Base-by-base conservation (phyloP, 768 basidiomycete genomes). In the Neoboletus brunneissimus region DNA sequence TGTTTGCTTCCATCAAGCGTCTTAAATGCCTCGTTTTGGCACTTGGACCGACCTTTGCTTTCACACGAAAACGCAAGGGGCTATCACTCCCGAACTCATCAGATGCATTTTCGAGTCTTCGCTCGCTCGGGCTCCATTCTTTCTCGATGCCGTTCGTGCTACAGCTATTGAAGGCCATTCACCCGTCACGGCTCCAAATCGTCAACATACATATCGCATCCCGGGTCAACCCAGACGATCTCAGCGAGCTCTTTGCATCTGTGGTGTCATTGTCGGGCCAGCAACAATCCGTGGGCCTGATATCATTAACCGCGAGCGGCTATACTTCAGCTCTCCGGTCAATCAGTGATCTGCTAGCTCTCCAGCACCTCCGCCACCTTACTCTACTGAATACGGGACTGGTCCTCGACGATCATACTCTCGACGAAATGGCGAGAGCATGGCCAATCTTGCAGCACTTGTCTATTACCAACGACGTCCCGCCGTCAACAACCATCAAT, bases 371-470 rank as follows among this genome's bases (percentile, higher is more conserved):
- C 22, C 58, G 63, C n/a, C 53, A 47, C 40, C 55, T 64, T 5
- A 61, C 53, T 1, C 46, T 64, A 6, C 49, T 31, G 5, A 64
- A 61, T 7, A 46, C 38, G 18, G 61, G 61, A 5, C 42, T 62
- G 15, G 40, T 57, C 8, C 63, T 64, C 35, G 51, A 57, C 20
- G 64, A 66, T 31, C 13, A 15, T 15, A 51, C 40, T 35, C 50
- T 65, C 15, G 57, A 51, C 5, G 57, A 60, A 13, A 66, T 65
- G 59, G 54, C 55, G 3, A 61, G 13, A 32, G 59, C 58, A 9
- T 66, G 64, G 65, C 59, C 65, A 7, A 52, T 34, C 35, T 25
- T 66, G 37, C 65, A 66, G 34, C 56, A 61, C 25, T 7, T 67
- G 49, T 51, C 48, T 10, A 54, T 65, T 15, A 55, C 35, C 16